Evolutionary conservation across 2,329 filamentous ascomycete genomes (phyloP).

Genomic region (Sphaerulina populicola): DNA sequence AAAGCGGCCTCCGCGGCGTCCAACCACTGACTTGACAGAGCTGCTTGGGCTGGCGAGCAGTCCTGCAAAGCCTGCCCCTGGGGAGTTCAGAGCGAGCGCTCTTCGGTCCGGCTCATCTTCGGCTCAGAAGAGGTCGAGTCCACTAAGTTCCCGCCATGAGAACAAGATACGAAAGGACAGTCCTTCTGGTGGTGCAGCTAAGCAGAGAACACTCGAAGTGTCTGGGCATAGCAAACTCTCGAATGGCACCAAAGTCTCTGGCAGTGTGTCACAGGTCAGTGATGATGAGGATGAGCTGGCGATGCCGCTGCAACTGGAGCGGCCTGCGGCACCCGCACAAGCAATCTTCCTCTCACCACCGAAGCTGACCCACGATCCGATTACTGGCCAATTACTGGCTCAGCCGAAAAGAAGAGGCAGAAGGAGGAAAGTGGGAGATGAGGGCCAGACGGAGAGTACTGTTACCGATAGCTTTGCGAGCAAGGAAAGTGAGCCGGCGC

Average conservation of each 20-base stretch:
- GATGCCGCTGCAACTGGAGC: neutral
- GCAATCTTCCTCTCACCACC: conserved; percentile 1
- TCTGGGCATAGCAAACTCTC: neutral
- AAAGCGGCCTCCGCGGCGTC: conserved; percentile 15
- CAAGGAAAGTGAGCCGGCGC: conserved; percentile 3
- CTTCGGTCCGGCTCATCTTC: neutral
- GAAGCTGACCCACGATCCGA: conserved; percentile 8
- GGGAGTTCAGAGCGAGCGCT: neutral
- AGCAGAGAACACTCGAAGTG: neutral
- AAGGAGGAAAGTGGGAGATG: conserved; percentile 4
- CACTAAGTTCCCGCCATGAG: conserved; percentile 4
- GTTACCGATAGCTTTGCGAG: conserved; percentile 14
- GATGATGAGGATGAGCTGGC: neutral
- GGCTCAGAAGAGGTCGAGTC: conserved; percentile 7
- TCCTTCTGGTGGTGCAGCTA: conserved; percentile 1
- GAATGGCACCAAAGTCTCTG: neutral
- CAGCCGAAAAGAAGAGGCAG: conserved; percentile 10
- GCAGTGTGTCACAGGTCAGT: neutral
- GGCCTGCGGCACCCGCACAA: neutral
- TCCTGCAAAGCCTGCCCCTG: conserved; percentile 16
- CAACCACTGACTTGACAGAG: conserved; percentile 25
- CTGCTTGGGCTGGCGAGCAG: conserved; percentile 23
- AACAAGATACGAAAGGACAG: conserved; percentile 9
- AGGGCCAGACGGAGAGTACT: conserved; percentile 6
- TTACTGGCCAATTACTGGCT: conserved; percentile 1